Percentiles rank a stretch among this genome's conserved stretches.
These are phyloP conservation scores for Citrullus amarus DNA, from an alignment of 306 rosid genomes.

Conservation along the genomic window DNA sequence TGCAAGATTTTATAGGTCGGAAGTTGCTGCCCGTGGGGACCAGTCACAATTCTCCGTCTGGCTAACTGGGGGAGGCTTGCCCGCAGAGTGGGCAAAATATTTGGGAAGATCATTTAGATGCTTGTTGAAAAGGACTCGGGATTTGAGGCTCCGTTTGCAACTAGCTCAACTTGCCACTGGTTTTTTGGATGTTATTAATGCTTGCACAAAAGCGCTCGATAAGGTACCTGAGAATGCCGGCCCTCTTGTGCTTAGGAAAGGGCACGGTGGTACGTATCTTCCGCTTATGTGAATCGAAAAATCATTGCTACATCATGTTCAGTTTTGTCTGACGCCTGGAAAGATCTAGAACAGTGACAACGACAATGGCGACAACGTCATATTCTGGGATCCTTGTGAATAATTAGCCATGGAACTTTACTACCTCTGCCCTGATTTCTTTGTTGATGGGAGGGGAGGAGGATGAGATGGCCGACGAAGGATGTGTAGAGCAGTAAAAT, in stretches of 20 bases:
- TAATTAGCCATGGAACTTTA: not conserved
- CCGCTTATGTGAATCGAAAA: constrained; percentile 61
- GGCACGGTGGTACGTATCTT: constrained; percentile 94
- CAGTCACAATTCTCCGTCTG: constrained; percentile 95
- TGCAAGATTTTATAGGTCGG: constrained; percentile 77
- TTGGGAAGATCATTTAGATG: constrained; percentile 86
- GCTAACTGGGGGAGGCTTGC: constrained; percentile 96
- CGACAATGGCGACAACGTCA: not conserved
- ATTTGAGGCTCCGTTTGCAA: constrained; percentile 64
- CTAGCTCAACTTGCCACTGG: constrained; percentile 75
- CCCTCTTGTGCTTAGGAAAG: constrained; percentile 77
- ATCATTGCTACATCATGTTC: not conserved
- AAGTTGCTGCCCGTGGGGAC: constrained; percentile 92
- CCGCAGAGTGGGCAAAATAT: constrained; percentile 95
- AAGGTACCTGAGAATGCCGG: constrained; percentile 76
- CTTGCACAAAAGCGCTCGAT: constrained; percentile 50
- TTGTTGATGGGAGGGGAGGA: not conserved
- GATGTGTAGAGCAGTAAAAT: not conserved
- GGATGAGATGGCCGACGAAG: not conserved
- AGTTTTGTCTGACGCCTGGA: no score
- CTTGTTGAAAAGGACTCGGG: constrained; percentile 78
- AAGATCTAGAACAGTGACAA: not conserved
- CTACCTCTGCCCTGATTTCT: not conserved
- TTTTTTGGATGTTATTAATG: constrained; percentile 52
- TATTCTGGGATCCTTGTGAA: not conserved